These are phyloP conservation scores for Candida boleticola DNA, from an alignment of 805 yeast species.

Conservation along the genomic window DNA sequence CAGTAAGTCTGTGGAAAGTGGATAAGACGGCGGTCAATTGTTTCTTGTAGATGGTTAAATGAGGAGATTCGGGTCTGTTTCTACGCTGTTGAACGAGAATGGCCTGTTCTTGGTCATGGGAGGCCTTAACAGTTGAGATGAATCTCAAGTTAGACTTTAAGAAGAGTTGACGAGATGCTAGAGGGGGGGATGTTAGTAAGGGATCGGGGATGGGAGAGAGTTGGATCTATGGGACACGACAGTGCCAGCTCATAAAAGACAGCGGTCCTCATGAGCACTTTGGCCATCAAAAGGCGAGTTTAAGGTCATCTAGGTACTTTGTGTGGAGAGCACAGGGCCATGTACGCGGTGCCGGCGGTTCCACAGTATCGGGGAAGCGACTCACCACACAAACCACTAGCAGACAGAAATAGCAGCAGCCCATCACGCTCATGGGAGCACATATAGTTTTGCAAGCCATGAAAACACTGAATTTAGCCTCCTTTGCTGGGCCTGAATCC, in stretches of 20 bases:
- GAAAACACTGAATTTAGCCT: too few species aligned
- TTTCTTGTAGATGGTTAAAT: conserved; percentile 84
- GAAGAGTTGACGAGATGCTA: conserved; percentile 15
- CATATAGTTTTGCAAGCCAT: too few species aligned
- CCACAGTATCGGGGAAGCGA: too few species aligned
- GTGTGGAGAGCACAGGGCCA: too few species aligned
- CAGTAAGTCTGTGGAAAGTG: conserved; percentile 81
- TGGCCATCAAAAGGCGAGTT: too few species aligned
- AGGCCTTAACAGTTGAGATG: conserved; percentile 41
- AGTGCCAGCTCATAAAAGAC: background rate
- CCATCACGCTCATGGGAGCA: too few species aligned
- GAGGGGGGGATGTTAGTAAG: conserved; percentile 14
- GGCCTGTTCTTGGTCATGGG: conserved; percentile 62
- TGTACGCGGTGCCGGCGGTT: too few species aligned
- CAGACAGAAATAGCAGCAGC: too few species aligned
- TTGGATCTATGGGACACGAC: background rate
- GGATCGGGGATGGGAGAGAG: too few species aligned
- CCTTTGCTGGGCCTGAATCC: too few species aligned
- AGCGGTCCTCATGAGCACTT: background rate
- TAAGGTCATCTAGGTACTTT: too few species aligned
- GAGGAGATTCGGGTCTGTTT: conserved; percentile 89
- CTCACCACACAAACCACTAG: too few species aligned
- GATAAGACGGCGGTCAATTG: conserved; percentile 86
- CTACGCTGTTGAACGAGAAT: conserved; percentile 78
- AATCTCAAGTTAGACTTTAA: conserved; percentile 15